phyloP scores from a whole-genome alignment of 345 rosid genomes.

The Bruguiera sexangula region DNA sequence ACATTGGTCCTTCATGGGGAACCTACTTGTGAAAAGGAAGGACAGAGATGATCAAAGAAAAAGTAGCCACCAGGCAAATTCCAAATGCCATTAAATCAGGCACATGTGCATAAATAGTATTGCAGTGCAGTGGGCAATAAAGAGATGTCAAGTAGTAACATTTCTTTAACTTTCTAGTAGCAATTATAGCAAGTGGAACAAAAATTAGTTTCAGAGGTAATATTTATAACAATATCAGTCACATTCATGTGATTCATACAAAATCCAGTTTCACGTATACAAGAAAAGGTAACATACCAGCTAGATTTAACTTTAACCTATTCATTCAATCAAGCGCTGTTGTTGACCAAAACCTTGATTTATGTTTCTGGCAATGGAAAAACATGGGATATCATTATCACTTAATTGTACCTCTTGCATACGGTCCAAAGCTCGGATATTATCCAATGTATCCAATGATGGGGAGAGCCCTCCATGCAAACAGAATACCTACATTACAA shows the following conservation, averaged over 20 bases:
- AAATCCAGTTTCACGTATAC: not conserved
- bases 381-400: not conserved
- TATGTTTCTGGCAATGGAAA: not conserved
- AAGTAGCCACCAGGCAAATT: not conserved
- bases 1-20: constrained; percentile 99
- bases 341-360: not conserved
- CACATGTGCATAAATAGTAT: not conserved
- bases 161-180: not conserved
- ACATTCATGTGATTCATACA: not conserved
- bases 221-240: not conserved
- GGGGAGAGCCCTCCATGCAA: constrained; percentile 96
- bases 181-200: too few species aligned
- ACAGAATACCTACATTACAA: constrained; percentile 62
- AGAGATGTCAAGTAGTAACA: not conserved
- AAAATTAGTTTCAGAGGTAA: not conserved
- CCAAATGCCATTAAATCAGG: not conserved
- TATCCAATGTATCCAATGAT: constrained; percentile 88
- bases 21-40: constrained; percentile 44
- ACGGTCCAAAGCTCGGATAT: constrained; percentile 87
- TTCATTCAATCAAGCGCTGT: not conserved
- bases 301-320: too few species aligned
- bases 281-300: not conserved
- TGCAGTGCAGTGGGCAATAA: not conserved
- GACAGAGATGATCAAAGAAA: not conserved
- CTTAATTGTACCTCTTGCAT: constrained; percentile 67